Base-by-base conservation (phyloP, 192 early-diverging fungal genomes). In the Lunasporangiospora selenospora region DNA sequence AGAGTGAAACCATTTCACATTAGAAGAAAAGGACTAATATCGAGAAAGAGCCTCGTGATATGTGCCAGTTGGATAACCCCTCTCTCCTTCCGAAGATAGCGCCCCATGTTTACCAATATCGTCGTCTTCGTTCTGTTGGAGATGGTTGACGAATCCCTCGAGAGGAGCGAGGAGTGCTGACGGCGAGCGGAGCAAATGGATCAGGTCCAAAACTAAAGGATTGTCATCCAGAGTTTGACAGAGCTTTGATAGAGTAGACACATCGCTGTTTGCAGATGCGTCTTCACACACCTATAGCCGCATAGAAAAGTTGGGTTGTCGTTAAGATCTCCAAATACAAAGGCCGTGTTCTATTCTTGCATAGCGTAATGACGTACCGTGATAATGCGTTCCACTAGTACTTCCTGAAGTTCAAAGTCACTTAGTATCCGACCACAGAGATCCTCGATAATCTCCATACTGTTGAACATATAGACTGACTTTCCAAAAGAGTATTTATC, bases 21-120 rank as follows among this genome's bases (percentile, higher is more conserved):
- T n/a, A n/a, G n/a, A n/a, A n/a, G n/a, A n/a, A n/a, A n/a, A n/a
- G n/a, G n/a, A n/a, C n/a, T n/a, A n/a, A n/a, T n/a, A n/a, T n/a
- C n/a, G n/a, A n/a, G n/a, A n/a, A n/a, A n/a, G n/a, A n/a, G n/a
- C n/a, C n/a, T n/a, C n/a, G n/a, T n/a, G n/a, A n/a, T n/a, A n/a
- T n/a, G n/a, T n/a, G n/a, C n/a, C n/a, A n/a, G n/a, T n/a, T n/a
- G n/a, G n/a, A n/a, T n/a, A n/a, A n/a, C n/a, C n/a, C n/a, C n/a
- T n/a, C n/a, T n/a, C n/a, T n/a, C n/a, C n/a, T n/a, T n/a, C n/a
- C n/a, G n/a, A n/a, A n/a, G n/a, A n/a, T n/a, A n/a, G n/a, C n/a
- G n/a, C n/a, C n/a, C n/a, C n/a, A n/a, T n/a, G n/a, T 12, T 44
- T 71, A 71, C 67, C 67, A 41, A 73, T 73, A 27, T 73, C 69